Base-by-base conservation (phyloP, 108 stramenopile genomes). In the Discostella pseudostelligera region DNA sequence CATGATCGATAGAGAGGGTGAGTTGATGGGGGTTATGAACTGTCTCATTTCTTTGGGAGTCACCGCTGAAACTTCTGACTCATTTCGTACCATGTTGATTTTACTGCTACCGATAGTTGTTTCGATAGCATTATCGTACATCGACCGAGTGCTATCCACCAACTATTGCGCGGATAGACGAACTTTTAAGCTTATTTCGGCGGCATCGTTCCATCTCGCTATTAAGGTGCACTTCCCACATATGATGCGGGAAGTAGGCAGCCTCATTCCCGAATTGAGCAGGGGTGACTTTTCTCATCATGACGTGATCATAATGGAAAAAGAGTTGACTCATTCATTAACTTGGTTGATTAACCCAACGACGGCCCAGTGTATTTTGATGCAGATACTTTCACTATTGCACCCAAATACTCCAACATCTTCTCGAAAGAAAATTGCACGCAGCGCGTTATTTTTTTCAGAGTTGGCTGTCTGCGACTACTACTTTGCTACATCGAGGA, bases 131-230 rank as follows among this genome's bases (percentile, higher is more conserved):
- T 21, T 65, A 36, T 79, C 78, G 12, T 79, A 75, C 43, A 60
- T 75, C 13, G 78, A 79, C 43, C 81, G 93, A 39, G 58, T 76
- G 7, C 63, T 76, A 13, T 76, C 75, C 0, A 36, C 55, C 10
- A 62, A 61, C 39, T 45, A 47, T 19, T 69, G 75, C 43, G 58
- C 87, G n/a, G 81, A 87, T 50, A 76, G 80, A 45, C 81, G 83
- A 20, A 65, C 69, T 36, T 93, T 87, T 64, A 87, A 93, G 51
- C 81, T 93, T 19, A 76, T 85, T 22, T 86, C 87, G 20, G 85
- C 87, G 72, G 78, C 92, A 9, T 76, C 85, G 20, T 73, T 93
- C 8, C 88, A 93, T 62, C 69, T 93, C 14, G 83, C 89, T 16
- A 82, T 89, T 51, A 93, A 93, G 74, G 29, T 88, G n/a, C 68